Conservation (phyloP, 2,329 filamentous ascomycete species). For the Aaosphaeria arxii region DNA sequence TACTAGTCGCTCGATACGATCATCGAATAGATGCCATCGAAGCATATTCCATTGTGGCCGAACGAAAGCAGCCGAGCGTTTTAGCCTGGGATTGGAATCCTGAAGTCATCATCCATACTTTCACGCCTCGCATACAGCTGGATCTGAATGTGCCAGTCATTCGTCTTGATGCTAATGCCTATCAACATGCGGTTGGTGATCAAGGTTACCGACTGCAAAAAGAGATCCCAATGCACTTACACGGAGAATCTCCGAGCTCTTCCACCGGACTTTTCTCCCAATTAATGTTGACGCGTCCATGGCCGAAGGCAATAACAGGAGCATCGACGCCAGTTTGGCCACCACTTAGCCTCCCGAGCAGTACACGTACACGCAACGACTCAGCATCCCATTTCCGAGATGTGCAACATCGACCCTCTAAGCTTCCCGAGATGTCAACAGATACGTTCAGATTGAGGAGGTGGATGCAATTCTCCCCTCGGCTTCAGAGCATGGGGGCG, state of each 20-base stretch:
- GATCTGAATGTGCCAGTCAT: slow-evolving; percentile 71
- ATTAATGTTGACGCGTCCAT: slow-evolving; percentile 62
- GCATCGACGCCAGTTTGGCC: slow-evolving; percentile 63
- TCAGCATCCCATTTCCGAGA: slow-evolving; percentile 44
- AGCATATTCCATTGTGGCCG: slow-evolving; percentile 71
- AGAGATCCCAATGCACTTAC: slow-evolving; percentile 51
- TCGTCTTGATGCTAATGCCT: slow-evolving; percentile 35
- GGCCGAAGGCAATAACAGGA: slow-evolving; percentile 42
- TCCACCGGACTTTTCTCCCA: slow-evolving; percentile 56
- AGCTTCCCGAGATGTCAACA: slow-evolving; percentile 61
- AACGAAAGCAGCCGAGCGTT: slow-evolving; percentile 54
- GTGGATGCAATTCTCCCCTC: slow-evolving; percentile 66
- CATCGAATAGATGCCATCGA: slow-evolving; percentile 71
- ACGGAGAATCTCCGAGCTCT: slow-evolving; percentile 8
- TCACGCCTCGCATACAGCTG: slow-evolving; percentile 66
- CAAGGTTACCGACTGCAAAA: slow-evolving; percentile 42
- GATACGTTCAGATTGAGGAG: slow-evolving; percentile 70
- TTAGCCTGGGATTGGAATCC: slow-evolving; percentile 64
- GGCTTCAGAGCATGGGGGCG: slow-evolving; percentile 29
- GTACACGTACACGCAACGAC: slow-evolving; percentile 54
- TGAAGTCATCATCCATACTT: slow-evolving; percentile 68
- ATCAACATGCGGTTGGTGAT: slow-evolving; percentile 17
- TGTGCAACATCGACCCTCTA: slow-evolving; percentile 48
- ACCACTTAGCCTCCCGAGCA: slow-evolving; percentile 65
- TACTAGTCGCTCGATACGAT: slow-evolving; percentile 77